Evolutionary conservation across 1,284 basidiomycete species (phyloP), one percentile per base, ranked within the genome.

Genomic region (Ceratobasidium sp.): DNA sequence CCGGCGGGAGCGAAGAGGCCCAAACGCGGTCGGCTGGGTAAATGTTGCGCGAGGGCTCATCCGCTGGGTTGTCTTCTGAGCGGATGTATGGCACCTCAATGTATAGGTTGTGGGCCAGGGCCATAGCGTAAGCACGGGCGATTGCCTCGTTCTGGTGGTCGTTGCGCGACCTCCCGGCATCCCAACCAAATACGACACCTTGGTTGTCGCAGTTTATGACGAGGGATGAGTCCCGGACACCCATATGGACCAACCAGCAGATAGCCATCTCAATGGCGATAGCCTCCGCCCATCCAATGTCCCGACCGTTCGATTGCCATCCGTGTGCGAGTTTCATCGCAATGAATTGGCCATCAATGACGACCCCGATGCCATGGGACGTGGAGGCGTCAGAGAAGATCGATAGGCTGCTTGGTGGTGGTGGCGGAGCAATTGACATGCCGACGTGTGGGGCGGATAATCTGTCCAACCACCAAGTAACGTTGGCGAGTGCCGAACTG

Each of bases 131-230:
- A n/a, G n/a, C n/a, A n/a, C n/a, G n/a, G n/a, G n/a, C n/a, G n/a
- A n/a, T n/a, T n/a, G n/a, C n/a, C n/a, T n/a, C n/a, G n/a, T n/a
- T n/a, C n/a, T n/a, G n/a, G n/a, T n/a, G n/a, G n/a, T n/a, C n/a
- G n/a, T n/a, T n/a, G n/a, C n/a, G 44, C 44, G 13, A 13, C 7
- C 44, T 46, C 44, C 84, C 84, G 4, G 28, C 50, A 17, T 79
- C 70, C 59, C 84, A 82, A 1, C 86, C 86, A 2, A 84, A 83
- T n/a, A 87, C 84, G 1, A 86, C 84, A 2, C 86, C 86, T 64
- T 83, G 79, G 80, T 88, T 88, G 80, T 88, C 85, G 0, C 84
- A 84, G n/a, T 84, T 80, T 3, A 87, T 78, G 0, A 83, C 65
- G 3, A 87, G 20, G 23, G 79, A 64, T 1, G 50, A 15, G 73